phyloP scores from a whole-genome alignment of 139 green algal species.

The Micractinium sp. region DNA sequence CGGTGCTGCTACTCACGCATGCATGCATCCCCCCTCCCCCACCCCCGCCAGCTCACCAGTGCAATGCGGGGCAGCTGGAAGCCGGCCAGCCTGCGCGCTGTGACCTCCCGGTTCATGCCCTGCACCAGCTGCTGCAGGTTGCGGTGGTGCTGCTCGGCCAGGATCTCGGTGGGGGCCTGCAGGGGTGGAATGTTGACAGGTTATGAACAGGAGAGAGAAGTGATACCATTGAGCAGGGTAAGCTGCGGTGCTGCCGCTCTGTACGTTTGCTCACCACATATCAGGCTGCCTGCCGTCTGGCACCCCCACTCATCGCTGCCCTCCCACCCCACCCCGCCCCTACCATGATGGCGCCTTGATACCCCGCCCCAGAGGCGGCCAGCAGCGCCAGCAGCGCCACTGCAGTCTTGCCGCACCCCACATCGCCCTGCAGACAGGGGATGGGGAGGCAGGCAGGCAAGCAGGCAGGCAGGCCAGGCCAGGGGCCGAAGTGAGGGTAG shows the following conservation, averaged over 20 bases:
- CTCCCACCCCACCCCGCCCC: neutral
- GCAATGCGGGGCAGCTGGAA: constrained; percentile 17
- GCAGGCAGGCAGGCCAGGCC: neutral
- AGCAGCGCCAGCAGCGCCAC: constrained; percentile 89
- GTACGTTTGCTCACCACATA: too few relatives aligned
- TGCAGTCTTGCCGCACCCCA: constrained; percentile 95
- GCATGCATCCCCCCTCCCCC: neutral
- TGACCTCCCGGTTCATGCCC: constrained; percentile 36
- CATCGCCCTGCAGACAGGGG: constrained; percentile 83
- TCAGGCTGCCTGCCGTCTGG: too few relatives aligned
- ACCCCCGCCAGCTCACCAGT: neutral
- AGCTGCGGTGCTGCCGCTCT: too few relatives aligned
- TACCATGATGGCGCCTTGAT: constrained; percentile 86
- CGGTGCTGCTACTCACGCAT: neutral
- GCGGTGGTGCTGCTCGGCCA: constrained; percentile 31
- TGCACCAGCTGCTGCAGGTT: constrained; percentile 60
- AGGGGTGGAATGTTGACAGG: neutral
- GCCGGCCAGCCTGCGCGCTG: neutral
- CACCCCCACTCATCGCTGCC: neutral
- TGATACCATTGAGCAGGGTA: too few relatives aligned
- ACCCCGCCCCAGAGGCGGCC: constrained; percentile 67
- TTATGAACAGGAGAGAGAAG: too few relatives aligned
- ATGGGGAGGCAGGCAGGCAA: constrained; percentile 1
- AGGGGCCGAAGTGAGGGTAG: neutral
- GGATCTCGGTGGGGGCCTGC: neutral